Base-by-base conservation (phyloP, 1,139 yeast species). In the Saccharomyces hybrid region DNA sequence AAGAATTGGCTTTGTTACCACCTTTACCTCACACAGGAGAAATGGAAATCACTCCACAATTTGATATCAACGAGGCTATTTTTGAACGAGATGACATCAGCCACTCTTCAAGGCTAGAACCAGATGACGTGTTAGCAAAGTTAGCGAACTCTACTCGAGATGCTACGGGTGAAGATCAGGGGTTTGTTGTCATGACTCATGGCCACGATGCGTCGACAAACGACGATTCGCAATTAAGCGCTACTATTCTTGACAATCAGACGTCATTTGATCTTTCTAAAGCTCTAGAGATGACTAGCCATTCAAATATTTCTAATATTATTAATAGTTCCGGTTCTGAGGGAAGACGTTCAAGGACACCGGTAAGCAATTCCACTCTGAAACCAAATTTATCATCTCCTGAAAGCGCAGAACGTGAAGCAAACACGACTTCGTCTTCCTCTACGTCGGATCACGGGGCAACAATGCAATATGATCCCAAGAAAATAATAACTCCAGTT, bases 191-290 rank as follows among this genome's bases (percentile, higher is more conserved):
- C n/a, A 11, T 16, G n/a, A 13, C 23, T 9, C 44, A 20, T 38
- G 44, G 20, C n/a, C 25, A 38, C 25, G 9, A 38, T 16, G 20
- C 11, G 13, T 16, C 26, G 14, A 42, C 32, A 13, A 23, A 47
- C 30, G 53, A 54, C 25, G 32, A 48, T 26, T 49, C 34, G 11
- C 23, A 38, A 5, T 38, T 52, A 6, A 34, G 49, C 2, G 51
- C 48, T 28, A 30, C 47, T 4, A 32, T 48, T 30, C 48, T 47
- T 26, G 56, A 54, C 11, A 51, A 47, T n/a, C 56, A 58, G 49
- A 57, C 61, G 2, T 63, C 70, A 4, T 66, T 67, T 48, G 69
- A 67, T 57, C 58, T 68, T 25, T 66, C 71, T 7, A 66, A 67
- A 53, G 70, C 70, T 6, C 51, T 68, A 28, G 69, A 66, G 56